Evolutionary conservation across 805 yeast species (phyloP), one percentile per base, ranked within the genome.

Genomic region (Wickerhamiella brachini): DNA sequence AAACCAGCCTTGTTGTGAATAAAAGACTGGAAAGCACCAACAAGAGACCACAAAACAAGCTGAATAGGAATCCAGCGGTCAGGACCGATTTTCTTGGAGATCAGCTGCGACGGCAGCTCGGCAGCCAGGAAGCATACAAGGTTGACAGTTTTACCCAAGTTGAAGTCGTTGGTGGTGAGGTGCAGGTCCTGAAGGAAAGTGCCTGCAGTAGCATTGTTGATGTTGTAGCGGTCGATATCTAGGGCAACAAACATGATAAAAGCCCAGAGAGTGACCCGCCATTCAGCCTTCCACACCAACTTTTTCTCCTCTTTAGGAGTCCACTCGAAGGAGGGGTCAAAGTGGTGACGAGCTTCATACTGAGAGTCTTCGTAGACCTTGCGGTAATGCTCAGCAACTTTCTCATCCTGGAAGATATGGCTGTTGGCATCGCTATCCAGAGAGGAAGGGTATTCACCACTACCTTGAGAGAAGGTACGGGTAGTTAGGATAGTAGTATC

Each of bases 91-190:
- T 70, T 72, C 60, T 81, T 80, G 13, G 83, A 76, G 45, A 82
- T 66, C 56, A 81, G 67, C 60, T 81, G 85, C 3, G 85, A 80
- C 0, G 87, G 88, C 9, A 81, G 65, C 61, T 82, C 87, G 15
- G 83, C 77, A 17, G 68, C 61, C 49, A 81, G 64, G 59, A 82
- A 81, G 42, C 77, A 70, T 2, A 77, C 68, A 50, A 72, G 68
- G 57, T 76, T 76, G 42, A 82, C 68, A 1, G 85, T 79, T 56
- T 70, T 74, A 21, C 84, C 87, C 41, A 69, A 60, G 62, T 81
- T 82, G 61, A 73, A 79, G 52, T 81, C 76, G 57, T 77, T 67
- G 13, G 83, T 78, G 26, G 73, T 73, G 60, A 81, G 57, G 0
- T 67, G 60, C 51, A 80, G 65, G 55, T 81, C 83, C 1, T 62